These are phyloP conservation scores for Paramecium sexaurelia DNA, from an alignment of 73 alveolate species.

Conservation along the genomic window DNA sequence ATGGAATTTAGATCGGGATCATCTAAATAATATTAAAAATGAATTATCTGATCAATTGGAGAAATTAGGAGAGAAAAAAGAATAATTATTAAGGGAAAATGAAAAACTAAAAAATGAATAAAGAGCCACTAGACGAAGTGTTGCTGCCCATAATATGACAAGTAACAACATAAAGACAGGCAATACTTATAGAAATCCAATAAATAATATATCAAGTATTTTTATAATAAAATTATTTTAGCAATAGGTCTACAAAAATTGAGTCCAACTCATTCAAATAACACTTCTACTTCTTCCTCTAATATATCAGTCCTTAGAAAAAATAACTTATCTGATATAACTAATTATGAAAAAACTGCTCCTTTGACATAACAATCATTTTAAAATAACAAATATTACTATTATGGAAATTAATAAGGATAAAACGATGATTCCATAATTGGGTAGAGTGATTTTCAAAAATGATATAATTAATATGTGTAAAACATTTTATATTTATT, in stretches of 20 bases:
- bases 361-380: background rate
- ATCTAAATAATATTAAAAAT: constrained; percentile 75
- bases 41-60: constrained; percentile 81
- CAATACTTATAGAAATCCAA: constrained; percentile 48
- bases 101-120: constrained; percentile 89
- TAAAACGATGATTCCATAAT: background rate
- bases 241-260: constrained; percentile 38
- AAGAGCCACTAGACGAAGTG: constrained; percentile 74
- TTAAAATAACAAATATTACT: background rate
- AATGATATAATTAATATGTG: background rate
- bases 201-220: constrained; percentile 38
- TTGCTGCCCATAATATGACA: constrained; percentile 58
- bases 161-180: constrained; percentile 39
- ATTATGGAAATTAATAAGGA: background rate
- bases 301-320: constrained; percentile 33
- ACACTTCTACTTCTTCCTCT: constrained; percentile 55
- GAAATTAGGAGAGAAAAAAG: constrained; percentile 87
- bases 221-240: background rate
- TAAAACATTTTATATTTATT: background rate
- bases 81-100: constrained; percentile 85
- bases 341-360: constrained; percentile 45
- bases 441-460: background rate
- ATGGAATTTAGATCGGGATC: constrained; percentile 92
- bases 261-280: constrained; percentile 61
- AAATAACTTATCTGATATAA: constrained; percentile 59